These are phyloP conservation scores for Hemileia vastatrix DNA, from an alignment of 1,284 basidiomycete genomes.

Conservation along the genomic window DNA sequence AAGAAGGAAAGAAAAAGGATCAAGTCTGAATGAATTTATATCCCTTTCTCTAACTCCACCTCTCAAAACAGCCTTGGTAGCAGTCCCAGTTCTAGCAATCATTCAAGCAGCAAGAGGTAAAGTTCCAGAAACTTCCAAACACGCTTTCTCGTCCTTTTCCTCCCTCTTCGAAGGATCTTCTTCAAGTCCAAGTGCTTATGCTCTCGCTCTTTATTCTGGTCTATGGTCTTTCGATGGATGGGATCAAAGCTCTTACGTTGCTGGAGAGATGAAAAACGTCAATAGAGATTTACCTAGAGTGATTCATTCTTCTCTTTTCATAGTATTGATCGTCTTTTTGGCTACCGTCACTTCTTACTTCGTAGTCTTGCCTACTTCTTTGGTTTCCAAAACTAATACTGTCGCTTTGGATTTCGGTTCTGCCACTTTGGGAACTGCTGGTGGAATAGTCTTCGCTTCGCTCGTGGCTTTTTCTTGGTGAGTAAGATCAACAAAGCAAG, in stretches of 20 bases:
- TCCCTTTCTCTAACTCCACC: too few species aligned
- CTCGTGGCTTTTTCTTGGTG: slow-evolving; percentile 75
- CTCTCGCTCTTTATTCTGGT: slow-evolving; percentile 86
- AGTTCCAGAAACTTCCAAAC: too few species aligned
- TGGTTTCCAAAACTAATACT: slow-evolving; percentile 41
- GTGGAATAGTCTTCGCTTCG: slow-evolving; percentile 74
- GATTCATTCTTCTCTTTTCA: slow-evolving; percentile 75
- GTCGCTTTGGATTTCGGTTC: slow-evolving; percentile 65
- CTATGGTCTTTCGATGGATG: slow-evolving; percentile 94
- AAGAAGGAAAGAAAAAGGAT: too few species aligned
- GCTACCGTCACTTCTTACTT: slow-evolving; percentile 84
- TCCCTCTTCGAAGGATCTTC: slow-evolving; percentile 64
- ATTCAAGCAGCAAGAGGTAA: too few species aligned
- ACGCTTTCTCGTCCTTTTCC: too few species aligned
- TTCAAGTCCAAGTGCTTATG: slow-evolving; percentile 69
- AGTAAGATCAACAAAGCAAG: background rate
- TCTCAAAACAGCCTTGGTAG: too few species aligned
- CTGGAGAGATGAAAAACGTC: slow-evolving; percentile 77
- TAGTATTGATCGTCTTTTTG: slow-evolving; percentile 69
- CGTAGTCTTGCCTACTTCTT: slow-evolving; percentile 56
- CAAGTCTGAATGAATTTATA: too few species aligned
- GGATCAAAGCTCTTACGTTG: slow-evolving; percentile 59
- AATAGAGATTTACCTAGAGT: slow-evolving; percentile 77
- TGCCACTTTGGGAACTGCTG: slow-evolving; percentile 69
- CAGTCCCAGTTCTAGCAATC: too few species aligned